A percentile compares a stretch with the other conserved stretches of the same genome.
Evolutionary conservation across 768 basidiomycete genomes (phyloP).

Genomic region (Leccinum barrowsii): DNA sequence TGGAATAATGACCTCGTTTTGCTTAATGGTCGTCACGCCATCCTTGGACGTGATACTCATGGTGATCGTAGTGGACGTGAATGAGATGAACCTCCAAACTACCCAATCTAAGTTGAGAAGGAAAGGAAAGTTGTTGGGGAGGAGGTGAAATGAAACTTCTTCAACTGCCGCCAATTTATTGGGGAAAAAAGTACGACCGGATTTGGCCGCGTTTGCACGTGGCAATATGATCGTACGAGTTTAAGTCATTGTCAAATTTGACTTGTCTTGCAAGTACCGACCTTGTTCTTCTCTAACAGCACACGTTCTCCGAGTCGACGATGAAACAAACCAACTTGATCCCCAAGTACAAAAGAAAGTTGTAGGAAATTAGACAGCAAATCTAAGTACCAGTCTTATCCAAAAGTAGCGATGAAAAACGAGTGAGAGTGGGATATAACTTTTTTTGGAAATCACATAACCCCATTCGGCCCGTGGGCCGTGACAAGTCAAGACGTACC

Average conservation of each 20-base stretch:
- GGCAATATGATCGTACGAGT: background rate
- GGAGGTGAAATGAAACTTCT: background rate
- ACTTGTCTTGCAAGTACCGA: too few species aligned
- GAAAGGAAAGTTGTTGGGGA: background rate
- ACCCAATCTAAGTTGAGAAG: constrained; percentile 2
- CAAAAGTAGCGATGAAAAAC: background rate
- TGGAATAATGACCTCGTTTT: constrained; percentile 66
- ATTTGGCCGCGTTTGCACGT: constrained; percentile 28
- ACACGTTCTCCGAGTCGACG: background rate
- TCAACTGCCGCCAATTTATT: constrained; percentile 24
- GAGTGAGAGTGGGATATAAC: background rate
- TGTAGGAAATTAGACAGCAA: background rate
- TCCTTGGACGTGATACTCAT: constrained; percentile 19
- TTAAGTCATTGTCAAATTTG: too few species aligned
- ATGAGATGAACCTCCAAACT: constrained; percentile 1
- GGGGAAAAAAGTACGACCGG: constrained; percentile 21
- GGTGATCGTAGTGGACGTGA: constrained; percentile 12
- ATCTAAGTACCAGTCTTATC: background rate
- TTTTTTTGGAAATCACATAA: background rate
- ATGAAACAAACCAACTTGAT: background rate
- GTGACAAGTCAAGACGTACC: constrained; percentile 2
- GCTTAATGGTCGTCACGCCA: constrained; percentile 40
- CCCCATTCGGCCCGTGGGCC: background rate
- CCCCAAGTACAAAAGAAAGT: background rate
- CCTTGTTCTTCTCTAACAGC: too few species aligned